Evolutionary conservation across 208 protist species (phyloP).

Genomic region (Naegleria gruberi): DNA sequence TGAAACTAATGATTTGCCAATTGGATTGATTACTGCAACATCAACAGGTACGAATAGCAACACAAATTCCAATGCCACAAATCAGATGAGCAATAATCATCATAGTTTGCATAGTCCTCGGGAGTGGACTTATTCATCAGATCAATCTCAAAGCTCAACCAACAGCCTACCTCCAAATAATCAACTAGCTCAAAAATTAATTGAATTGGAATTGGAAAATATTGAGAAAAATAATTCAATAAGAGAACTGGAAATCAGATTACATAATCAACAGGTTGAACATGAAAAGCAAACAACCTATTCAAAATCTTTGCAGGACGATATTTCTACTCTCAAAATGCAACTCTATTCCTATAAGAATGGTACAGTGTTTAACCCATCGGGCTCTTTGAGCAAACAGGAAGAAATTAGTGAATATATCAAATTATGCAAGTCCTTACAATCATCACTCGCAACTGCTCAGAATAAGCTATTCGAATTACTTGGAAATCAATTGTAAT

Average conservation of each 20-base stretch:
- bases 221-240: not conserved
- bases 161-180: not conserved
- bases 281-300: not conserved
- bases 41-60: not conserved
- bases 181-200: not conserved
- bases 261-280: not conserved
- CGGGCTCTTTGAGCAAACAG: not conserved
- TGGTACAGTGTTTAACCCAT: not conserved
- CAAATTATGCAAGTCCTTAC: not conserved
- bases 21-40: not conserved
- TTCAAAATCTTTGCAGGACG: not conserved
- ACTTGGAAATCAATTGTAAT: not conserved
- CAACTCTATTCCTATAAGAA: not conserved
- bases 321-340: not conserved
- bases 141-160: too few species aligned
- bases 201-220: not conserved
- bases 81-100: too few species aligned
- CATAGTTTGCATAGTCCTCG: too few species aligned
- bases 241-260: not conserved
- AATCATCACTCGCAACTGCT: not conserved
- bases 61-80: not conserved
- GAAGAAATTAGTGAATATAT: not conserved
- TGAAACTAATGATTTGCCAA: not conserved
- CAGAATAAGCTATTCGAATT: not conserved
- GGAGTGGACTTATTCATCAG: too few species aligned